A percentile compares a stretch with the other conserved stretches of the same genome.
phyloP scores from a whole-genome alignment of 2,329 filamentous ascomycete species.

The Exophiala sp. region DNA sequence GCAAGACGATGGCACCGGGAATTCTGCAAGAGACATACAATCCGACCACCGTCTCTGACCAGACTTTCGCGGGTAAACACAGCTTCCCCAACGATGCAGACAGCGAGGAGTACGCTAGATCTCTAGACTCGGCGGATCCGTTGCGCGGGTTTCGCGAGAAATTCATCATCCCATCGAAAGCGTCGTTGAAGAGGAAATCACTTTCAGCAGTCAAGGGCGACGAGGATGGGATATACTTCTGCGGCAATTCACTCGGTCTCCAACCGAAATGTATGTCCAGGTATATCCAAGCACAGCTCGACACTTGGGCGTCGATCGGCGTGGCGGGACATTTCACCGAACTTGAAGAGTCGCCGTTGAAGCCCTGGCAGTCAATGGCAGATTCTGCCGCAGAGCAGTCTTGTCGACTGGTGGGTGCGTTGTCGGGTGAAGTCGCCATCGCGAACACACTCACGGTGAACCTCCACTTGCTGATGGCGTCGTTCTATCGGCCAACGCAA shows the following conservation, averaged over 20 bases:
- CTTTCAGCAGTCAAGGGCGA: constrained; percentile 40
- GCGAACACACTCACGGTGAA: constrained; percentile 86
- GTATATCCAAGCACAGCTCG: constrained; percentile 70
- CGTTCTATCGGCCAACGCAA: constrained; percentile 70
- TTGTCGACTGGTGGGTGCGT: constrained; percentile 70
- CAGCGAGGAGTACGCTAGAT: constrained; percentile 40
- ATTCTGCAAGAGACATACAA: constrained; percentile 1
- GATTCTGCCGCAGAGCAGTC: constrained; percentile 67
- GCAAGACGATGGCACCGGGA: constrained; percentile 10
- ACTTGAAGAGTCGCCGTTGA: constrained; percentile 64
- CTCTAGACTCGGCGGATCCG: constrained; percentile 59
- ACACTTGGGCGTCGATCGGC: constrained; percentile 78
- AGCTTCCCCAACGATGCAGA: constrained; percentile 29
- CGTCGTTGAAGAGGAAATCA: constrained; percentile 63
- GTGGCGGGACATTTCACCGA: constrained; percentile 78
- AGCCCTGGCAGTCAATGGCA: constrained; percentile 74
- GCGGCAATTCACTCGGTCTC: constrained; percentile 83
- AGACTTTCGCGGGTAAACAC: not conserved
- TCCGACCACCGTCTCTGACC: not conserved
- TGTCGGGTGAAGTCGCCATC: constrained; percentile 69
- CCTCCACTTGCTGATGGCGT: constrained; percentile 75
- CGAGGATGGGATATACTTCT: constrained; percentile 64
- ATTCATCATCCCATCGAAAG: constrained; percentile 73
- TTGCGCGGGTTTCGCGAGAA: constrained; percentile 61
- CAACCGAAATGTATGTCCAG: constrained; percentile 67